phyloP scores from a whole-genome alignment of 2,329 filamentous ascomycete genomes.

The Fusarium concolor region DNA sequence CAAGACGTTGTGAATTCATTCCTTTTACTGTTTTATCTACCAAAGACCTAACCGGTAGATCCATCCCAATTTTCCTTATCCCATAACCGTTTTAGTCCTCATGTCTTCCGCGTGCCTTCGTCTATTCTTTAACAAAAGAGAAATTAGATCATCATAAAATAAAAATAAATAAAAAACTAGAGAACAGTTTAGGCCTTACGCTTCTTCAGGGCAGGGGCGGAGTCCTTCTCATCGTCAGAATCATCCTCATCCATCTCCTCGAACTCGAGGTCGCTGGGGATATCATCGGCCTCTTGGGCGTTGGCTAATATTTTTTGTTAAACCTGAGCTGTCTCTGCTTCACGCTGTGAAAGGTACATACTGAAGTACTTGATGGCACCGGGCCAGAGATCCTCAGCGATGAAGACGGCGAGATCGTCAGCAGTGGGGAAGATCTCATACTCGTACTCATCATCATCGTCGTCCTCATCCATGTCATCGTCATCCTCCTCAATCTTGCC shows the following conservation, averaged over 20 bases:
- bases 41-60: slow-evolving; percentile 13
- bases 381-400: slow-evolving; percentile 91
- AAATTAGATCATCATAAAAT: slow-evolving; percentile 27
- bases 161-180: background rate
- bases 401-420: slow-evolving; percentile 81
- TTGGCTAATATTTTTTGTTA: slow-evolving; percentile 51
- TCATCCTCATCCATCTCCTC: slow-evolving; percentile 65
- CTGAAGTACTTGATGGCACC: slow-evolving; percentile 91
- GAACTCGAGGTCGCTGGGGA: slow-evolving; percentile 74
- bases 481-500: slow-evolving; percentile 61
- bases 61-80: slow-evolving; percentile 10
- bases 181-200: slow-evolving; percentile 52
- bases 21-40: slow-evolving; percentile 17
- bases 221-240: slow-evolving; percentile 43
- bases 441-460: slow-evolving; percentile 72
- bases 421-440: slow-evolving; percentile 90
- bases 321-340: slow-evolving; percentile 7
- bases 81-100: slow-evolving; percentile 20
- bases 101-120: slow-evolving; percentile 24
- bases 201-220: slow-evolving; percentile 57
- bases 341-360: slow-evolving; percentile 60
- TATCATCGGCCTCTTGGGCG: slow-evolving; percentile 75
- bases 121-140: slow-evolving; percentile 41
- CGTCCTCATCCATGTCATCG: slow-evolving; percentile 63
- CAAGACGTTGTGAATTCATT: background rate